These are phyloP conservation scores for Sporothrix schenckii DNA, from an alignment of 2,329 filamentous ascomycete species.

Conservation along the genomic window DNA sequence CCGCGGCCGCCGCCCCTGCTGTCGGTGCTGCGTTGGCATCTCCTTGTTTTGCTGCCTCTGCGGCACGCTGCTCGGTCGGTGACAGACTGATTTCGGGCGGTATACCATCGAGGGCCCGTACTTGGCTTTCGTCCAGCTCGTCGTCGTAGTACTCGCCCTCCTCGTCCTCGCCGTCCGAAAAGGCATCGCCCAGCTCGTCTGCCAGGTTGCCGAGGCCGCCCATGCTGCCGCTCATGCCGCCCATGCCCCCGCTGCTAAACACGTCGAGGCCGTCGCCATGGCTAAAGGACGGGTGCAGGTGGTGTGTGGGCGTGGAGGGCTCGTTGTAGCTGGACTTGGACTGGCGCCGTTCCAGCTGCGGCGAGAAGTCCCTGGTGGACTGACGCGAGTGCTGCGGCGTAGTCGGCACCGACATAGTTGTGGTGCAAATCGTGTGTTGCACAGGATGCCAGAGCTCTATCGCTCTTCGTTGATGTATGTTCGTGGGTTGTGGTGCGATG, in stretches of 20 bases:
- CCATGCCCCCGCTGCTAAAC: conserved; percentile 39
- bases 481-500: background rate
- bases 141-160: conserved; percentile 54
- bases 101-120: background rate
- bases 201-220: conserved; percentile 75
- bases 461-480: background rate
- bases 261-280: conserved; percentile 47
- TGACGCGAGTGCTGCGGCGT: conserved; percentile 64
- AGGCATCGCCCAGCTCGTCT: conserved; percentile 76
- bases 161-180: conserved; percentile 65
- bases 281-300: conserved; percentile 52
- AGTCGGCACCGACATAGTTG: conserved; percentile 48
- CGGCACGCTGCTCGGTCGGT: conserved; percentile 36
- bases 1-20: background rate
- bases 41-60: conserved; percentile 27
- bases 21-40: conserved; percentile 26
- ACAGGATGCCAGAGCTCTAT: too few species aligned
- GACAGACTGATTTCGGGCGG: conserved; percentile 46
- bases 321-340: conserved; percentile 55
- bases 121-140: conserved; percentile 43
- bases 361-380: conserved; percentile 59
- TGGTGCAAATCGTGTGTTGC: background rate
- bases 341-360: conserved; percentile 52
- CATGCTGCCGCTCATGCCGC: conserved; percentile 54
- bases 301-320: conserved; percentile 48